Evolutionary conservation across 495 filamentous ascomycete species (phyloP).

Genomic region (Evansstolkia leycettana): DNA sequence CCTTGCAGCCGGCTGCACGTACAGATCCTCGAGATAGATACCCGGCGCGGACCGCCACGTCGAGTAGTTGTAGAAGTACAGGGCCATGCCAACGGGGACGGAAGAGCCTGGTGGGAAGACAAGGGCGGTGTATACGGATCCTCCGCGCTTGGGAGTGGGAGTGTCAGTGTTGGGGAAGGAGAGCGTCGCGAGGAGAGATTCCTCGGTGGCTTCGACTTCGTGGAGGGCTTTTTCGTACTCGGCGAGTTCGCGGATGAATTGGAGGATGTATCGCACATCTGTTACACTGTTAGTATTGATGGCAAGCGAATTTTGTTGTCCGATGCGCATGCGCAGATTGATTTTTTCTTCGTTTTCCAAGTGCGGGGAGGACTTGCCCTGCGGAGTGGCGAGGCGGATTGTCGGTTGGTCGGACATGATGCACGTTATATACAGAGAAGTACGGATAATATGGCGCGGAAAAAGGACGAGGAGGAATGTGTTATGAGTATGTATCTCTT

Average conservation of each 20-base stretch:
- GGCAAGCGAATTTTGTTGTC: no score
- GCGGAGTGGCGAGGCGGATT: slow-evolving; percentile 36
- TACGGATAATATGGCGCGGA: slow-evolving; percentile 1
- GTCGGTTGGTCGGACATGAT: slow-evolving; percentile 28
- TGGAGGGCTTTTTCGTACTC: slow-evolving; percentile 64
- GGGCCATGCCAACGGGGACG: slow-evolving; percentile 43
- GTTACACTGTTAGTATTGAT: slow-evolving; percentile 6
- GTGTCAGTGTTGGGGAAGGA: slow-evolving; percentile 47
- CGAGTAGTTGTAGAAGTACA: slow-evolving; percentile 64
- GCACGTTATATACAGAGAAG: background rate
- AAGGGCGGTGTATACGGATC: slow-evolving; percentile 31
- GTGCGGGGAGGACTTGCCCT: slow-evolving; percentile 16
- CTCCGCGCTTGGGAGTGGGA: slow-evolving; percentile 15
- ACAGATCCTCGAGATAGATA: slow-evolving; percentile 91
- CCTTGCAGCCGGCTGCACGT: slow-evolving; percentile 57
- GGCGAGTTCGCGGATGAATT: slow-evolving; percentile 78
- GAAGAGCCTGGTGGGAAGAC: slow-evolving; percentile 22
- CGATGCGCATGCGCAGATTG: background rate
- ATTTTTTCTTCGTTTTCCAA: no score
- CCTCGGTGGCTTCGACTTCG: slow-evolving; percentile 67
- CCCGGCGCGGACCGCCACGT: slow-evolving; percentile 82
- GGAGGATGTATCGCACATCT: slow-evolving; percentile 76
- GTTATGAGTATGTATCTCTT: no score
- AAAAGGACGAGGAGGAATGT: background rate
- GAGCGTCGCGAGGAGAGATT: slow-evolving; percentile 61